These are phyloP conservation scores for Thraustotheca clavata DNA, from an alignment of 352 stramenopile genomes.

Conservation along the genomic window DNA sequence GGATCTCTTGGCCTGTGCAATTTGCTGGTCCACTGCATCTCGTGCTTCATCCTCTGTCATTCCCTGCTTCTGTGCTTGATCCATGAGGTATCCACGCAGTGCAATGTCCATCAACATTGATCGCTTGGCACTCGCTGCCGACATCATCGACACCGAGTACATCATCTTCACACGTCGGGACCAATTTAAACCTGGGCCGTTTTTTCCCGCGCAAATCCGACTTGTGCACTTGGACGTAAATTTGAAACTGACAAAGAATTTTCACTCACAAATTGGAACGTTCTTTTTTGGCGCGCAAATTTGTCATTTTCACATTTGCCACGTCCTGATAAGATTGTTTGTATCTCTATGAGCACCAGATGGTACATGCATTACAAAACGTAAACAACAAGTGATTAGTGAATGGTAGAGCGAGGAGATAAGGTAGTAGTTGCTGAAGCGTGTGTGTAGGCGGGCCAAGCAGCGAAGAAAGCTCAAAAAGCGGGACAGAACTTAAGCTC, in stretches of 20 bases:
- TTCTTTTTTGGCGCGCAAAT: background rate
- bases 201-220: no score
- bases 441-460: constrained; percentile 58
- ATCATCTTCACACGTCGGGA: background rate
- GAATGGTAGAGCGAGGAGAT: background rate
- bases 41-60: background rate
- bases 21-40: background rate
- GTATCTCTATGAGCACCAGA: background rate
- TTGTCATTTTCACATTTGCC: background rate
- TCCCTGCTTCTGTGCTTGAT: background rate
- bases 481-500: constrained; percentile 57
- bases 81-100: background rate
- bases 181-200: no score
- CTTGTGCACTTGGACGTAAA: no score
- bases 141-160: background rate
- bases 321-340: background rate
- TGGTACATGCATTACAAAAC: background rate
- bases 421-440: no score
- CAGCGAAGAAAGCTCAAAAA: constrained; percentile 75
- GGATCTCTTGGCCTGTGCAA: background rate
- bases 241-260: no score
- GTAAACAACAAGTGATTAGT: background rate
- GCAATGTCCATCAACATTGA: background rate
- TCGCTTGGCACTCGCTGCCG: background rate
- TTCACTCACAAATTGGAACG: no score